Evolutionary conservation across 371 early-diverging fungal species (phyloP).

Genomic region (Phascolomyces articulosus): DNA sequence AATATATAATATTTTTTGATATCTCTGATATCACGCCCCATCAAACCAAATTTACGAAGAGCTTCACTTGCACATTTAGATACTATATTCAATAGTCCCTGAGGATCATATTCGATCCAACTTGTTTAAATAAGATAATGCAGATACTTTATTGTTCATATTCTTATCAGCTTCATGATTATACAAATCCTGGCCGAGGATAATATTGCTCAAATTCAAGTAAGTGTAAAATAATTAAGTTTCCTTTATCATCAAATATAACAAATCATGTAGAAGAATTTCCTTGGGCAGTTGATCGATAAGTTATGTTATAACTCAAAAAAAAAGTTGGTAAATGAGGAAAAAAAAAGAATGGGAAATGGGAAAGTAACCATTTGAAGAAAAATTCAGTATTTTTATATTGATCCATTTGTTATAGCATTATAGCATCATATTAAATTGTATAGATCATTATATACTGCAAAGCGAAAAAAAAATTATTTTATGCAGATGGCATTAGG

Average conservation of each 20-base stretch:
- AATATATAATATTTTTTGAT: too few relatives aligned
- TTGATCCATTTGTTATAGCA: not conserved
- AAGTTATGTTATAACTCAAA: slow-evolving; percentile 24
- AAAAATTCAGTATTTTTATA: not conserved
- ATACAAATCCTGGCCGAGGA: slow-evolving; percentile 73
- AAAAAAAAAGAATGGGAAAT: not conserved
- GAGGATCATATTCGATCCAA: slow-evolving; percentile 91
- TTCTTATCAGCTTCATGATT: not conserved
- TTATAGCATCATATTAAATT: too few relatives aligned
- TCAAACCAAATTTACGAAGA: slow-evolving; percentile 60
- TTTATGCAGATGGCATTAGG: slow-evolving; percentile 49
- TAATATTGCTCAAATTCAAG: slow-evolving; percentile 76
- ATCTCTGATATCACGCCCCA: slow-evolving; percentile 57
- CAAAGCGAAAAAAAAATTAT: slow-evolving; percentile 18
- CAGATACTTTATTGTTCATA: not conserved
- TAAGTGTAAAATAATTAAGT: slow-evolving; percentile 76
- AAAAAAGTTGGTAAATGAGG: too few relatives aligned
- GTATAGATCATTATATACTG: too few relatives aligned
- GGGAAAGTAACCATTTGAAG: not conserved
- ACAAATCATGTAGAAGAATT: slow-evolving; percentile 91
- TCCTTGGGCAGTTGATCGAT: slow-evolving; percentile 92
- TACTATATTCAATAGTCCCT: slow-evolving; percentile 71
- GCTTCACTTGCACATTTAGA: slow-evolving; percentile 69
- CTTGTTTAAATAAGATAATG: slow-evolving; percentile 33
- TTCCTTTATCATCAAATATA: slow-evolving; percentile 80